Evolutionary conservation across 257 asterid species (phyloP), one percentile per base, ranked within the genome.

Genomic region (Cruciata laevipes): DNA sequence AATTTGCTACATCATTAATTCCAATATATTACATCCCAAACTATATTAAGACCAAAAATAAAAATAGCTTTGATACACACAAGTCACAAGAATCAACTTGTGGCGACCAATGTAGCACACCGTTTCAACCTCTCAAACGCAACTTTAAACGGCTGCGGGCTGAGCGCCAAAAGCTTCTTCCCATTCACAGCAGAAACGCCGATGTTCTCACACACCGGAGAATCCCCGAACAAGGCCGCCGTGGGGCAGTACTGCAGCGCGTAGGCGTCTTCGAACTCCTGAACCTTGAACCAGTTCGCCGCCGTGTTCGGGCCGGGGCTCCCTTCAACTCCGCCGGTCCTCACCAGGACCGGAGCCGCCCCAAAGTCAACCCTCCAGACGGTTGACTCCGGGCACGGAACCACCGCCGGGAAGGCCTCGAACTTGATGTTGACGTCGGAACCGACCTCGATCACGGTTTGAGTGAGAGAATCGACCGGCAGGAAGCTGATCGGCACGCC

Each of bases 241-340:
- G 31, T 51, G n/a, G 70, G 70, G 6, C 70, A 66, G 47, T 66
- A 66, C 21, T 66, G 10, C 1, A 66, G 5, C 3, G 20, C 5
- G 47, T 66, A 66, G 1, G 70, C 70, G 25, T 66, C 70, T 6
- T 66, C 70, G n/a, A 16, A 66, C 40, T 51, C 42, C 61, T 49
- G 70, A 51, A 66, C 44, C 20, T 66, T 66, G 49, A 66, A 66
- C 70, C 70, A 66, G 25, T 66, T 66, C 21, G 30, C 5, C 24
- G 30, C 32, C 47, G 47, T 66, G 6, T 66, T 55, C 10, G 49
- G 61, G 32, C 70, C 70, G 1, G 66, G 66, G 16, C 33, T 61
- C 47, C 66, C 66, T 33, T 61, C 47, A 17, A 61, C 66, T 31
- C 66, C 66, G 6, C 66, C 66, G 16, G 66, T 61, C 47, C 24